A percentile compares a stretch with the other conserved stretches of the same genome.
Conservation (phyloP, 2,329 filamentous ascomycete species). For the Aotearoamyces nothofagi region DNA sequence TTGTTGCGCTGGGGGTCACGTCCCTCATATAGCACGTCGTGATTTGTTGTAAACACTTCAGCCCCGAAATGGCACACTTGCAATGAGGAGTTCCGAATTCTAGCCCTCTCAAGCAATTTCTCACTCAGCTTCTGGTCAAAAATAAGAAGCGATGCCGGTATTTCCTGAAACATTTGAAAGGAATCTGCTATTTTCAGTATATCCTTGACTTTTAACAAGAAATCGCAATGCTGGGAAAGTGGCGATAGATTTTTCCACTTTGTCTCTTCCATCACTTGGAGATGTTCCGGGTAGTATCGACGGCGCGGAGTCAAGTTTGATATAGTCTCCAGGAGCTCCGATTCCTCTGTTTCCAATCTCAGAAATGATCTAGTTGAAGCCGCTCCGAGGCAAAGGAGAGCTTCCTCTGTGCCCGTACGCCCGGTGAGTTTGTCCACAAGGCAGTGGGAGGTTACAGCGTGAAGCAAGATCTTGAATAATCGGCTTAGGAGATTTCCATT, state of each 20-base stretch:
- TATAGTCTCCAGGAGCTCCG: slow-evolving; percentile 21
- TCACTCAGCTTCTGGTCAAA: no score
- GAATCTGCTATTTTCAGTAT: no score
- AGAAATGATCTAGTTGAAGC: slow-evolving; percentile 31
- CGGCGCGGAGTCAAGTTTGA: slow-evolving; percentile 25
- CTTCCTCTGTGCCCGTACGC: slow-evolving; percentile 35
- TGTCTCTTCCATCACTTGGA: slow-evolving; percentile 29
- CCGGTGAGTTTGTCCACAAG: slow-evolving; percentile 31
- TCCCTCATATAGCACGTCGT: background rate
- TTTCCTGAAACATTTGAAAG: no score
- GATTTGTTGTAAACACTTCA: background rate
- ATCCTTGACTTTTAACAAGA: no score
- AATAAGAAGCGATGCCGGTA: no score
- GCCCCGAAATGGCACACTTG: background rate
- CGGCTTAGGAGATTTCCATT: slow-evolving; percentile 24
- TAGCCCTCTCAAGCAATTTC: no score
- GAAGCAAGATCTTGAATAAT: slow-evolving; percentile 33
- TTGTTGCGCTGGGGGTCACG: background rate
- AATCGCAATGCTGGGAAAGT: no score
- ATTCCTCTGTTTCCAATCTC: slow-evolving; percentile 20
- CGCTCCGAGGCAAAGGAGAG: slow-evolving; percentile 30
- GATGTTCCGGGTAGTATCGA: slow-evolving; percentile 25
- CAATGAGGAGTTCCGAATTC: background rate
- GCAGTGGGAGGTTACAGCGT: slow-evolving; percentile 35
- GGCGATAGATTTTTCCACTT: no score